phyloP scores from a whole-genome alignment of 2,329 filamentous ascomycete species.

The Drechmeria coniospora region DNA sequence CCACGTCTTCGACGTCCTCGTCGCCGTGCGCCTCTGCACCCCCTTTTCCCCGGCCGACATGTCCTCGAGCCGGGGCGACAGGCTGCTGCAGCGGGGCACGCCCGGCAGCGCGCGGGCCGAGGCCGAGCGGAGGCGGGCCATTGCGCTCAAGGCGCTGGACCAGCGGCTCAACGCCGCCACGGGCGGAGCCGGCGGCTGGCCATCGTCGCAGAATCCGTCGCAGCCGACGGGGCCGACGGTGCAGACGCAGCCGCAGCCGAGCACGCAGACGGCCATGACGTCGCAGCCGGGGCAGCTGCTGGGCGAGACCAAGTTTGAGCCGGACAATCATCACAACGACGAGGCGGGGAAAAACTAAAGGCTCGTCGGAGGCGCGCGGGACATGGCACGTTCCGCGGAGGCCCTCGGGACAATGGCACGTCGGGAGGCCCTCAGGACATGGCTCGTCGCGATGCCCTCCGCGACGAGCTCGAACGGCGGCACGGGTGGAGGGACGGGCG shows the following conservation, averaged over 20 bases:
- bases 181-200: conserved; percentile 22
- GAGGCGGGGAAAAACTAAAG: conserved; percentile 15
- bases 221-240: conserved; percentile 37
- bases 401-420: too few species aligned
- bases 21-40: conserved; percentile 62
- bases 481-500: too few species aligned
- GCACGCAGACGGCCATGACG: conserved; percentile 42
- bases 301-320: conserved; percentile 55
- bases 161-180: conserved; percentile 81
- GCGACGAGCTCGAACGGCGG: too few species aligned
- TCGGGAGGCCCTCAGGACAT: too few species aligned
- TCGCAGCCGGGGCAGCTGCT: conserved; percentile 39
- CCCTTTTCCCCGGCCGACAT: conserved; percentile 76
- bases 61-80: conserved; percentile 54
- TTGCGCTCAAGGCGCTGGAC: conserved; percentile 84
- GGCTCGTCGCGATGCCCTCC: too few species aligned
- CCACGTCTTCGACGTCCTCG: conserved; percentile 56
- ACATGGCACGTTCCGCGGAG: too few species aligned
- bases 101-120: conserved; percentile 68
- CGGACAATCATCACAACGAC: conserved; percentile 43
- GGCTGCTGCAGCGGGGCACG: conserved; percentile 35
- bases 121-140: conserved; percentile 73
- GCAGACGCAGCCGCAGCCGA: conserved; percentile 39
- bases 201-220: conserved; percentile 18
- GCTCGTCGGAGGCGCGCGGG: background rate